Percentiles rank a stretch among this genome's conserved stretches.
Evolutionary conservation across 139 green algal species (phyloP).

Genomic region (Zygnema circumcarinatum): DNA sequence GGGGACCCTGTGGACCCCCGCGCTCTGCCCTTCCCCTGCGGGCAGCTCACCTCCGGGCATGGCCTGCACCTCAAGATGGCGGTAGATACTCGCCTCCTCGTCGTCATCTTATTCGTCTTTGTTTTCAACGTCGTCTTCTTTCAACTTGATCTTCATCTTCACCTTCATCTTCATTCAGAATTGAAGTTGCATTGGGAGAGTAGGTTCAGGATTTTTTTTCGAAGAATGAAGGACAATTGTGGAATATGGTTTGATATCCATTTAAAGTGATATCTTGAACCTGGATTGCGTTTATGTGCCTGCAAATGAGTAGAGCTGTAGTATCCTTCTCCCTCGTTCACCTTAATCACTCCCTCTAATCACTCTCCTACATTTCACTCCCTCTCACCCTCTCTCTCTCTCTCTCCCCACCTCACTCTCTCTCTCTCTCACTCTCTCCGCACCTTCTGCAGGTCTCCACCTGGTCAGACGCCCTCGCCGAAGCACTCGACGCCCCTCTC

Average conservation of each 20-base stretch:
- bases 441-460: not conserved
- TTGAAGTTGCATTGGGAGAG: not conserved
- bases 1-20: conserved; percentile 39
- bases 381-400: not conserved
- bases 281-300: too few relatives aligned
- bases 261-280: too few relatives aligned
- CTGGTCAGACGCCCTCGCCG: not conserved
- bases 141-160: not conserved
- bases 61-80: conserved; percentile 59
- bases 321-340: too few relatives aligned
- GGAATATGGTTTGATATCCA: too few relatives aligned
- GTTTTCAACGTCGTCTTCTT: not conserved
- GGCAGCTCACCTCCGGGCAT: conserved; percentile 30
- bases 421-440: not conserved
- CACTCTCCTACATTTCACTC: not conserved
- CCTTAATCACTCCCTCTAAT: not conserved
- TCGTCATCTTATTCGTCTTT: not conserved
- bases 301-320: not conserved
- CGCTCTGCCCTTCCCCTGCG: conserved; percentile 46
- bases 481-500: not conserved
- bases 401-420: not conserved
- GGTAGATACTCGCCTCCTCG: not conserved
- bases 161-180: not conserved
- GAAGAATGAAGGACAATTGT: not conserved
- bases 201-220: not conserved